Percentiles rank a stretch among this genome's conserved stretches.
phyloP scores from a whole-genome alignment of 306 rosid genomes.

The Dicorynia guianensis region DNA sequence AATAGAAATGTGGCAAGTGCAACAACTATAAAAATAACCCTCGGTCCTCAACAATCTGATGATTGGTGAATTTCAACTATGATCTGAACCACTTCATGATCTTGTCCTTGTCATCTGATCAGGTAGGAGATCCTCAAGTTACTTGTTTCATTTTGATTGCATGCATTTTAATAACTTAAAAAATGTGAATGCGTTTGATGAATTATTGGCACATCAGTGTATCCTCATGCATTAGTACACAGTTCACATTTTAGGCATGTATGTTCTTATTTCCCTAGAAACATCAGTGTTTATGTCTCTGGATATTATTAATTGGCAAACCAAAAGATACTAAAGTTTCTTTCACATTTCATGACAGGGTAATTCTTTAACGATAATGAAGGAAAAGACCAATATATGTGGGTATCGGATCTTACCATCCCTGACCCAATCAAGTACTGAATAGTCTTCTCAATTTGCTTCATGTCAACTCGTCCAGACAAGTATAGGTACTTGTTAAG shows the following conservation, averaged over 20 bases:
- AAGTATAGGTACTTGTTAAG: constrained; percentile 94
- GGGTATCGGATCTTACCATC: constrained; percentile 64
- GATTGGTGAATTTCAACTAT: background rate
- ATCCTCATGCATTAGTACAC: background rate
- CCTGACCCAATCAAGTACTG: constrained; percentile 92
- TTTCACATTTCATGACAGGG: background rate
- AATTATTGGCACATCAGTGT: constrained; percentile 2
- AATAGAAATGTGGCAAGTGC: constrained; percentile 9
- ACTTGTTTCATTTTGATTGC: background rate
- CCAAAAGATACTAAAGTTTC: background rate
- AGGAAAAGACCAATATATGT: background rate
- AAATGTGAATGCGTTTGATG: background rate
- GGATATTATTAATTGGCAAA: background rate
- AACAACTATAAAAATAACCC: constrained; percentile 12
- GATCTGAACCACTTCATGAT: constrained; percentile 13
- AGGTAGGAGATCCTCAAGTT: constrained; percentile 5
- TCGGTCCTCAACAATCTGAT: background rate
- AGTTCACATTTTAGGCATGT: background rate
- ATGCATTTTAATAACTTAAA: background rate
- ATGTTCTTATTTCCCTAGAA: background rate
- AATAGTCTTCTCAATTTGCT: constrained; percentile 89
- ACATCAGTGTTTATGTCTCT: background rate
- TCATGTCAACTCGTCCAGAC: constrained; percentile 89
- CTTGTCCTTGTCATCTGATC: constrained; percentile 14
- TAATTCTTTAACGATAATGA: constrained; percentile 13